Evolutionary conservation across 345 rosid species (phyloP), one percentile per base, ranked within the genome.

Genomic region (Sonneratia caseolaris): DNA sequence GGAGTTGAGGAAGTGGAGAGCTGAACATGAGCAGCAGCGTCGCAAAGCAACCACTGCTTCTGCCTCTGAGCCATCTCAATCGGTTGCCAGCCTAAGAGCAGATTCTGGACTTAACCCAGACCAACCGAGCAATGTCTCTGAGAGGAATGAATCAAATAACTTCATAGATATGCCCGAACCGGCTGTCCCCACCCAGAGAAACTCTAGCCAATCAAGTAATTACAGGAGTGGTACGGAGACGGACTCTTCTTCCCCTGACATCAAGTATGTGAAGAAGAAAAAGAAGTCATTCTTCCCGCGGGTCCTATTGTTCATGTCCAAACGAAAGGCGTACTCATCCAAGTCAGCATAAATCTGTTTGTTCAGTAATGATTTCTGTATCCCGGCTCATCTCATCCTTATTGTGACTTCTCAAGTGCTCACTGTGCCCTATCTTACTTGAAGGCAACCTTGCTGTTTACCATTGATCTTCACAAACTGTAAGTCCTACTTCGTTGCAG

Each of bases 1-100:
- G 43, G 96, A 94, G 77, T 73, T 90, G 75, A 86, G 98, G 79
- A 88, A 80, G 76, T 90, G 97, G 97, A 88, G 96, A 74, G 88
- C 88, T 47, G 96, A 90, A 79, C 83, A 88, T 11, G 96, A 86
- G 76, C 87, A 77, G 68, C 80, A 77, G 59, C 84, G 90, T 71
- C 87, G 86, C 87, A 81, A 73, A 42, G 73, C 79, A 68, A 7
- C 37, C 15, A 47, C 51, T 13, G 15, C 51, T 47, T 7, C 51
- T 13, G 51, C 51, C 19, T 7, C 66, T 6, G 87, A 87, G 69
- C 47, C 77, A 37, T 76, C 40, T 78, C 82, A 74, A 49, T 87
- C 70, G 69, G 71, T 21, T 22, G 75, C 67, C 37, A 62, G 66
- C 66, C 37, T 37, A 15, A 62, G 66, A 27, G 37, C 64, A n/a